phyloP scores from a whole-genome alignment of 331 rosid species.

The Stylosanthes scabra region DNA sequence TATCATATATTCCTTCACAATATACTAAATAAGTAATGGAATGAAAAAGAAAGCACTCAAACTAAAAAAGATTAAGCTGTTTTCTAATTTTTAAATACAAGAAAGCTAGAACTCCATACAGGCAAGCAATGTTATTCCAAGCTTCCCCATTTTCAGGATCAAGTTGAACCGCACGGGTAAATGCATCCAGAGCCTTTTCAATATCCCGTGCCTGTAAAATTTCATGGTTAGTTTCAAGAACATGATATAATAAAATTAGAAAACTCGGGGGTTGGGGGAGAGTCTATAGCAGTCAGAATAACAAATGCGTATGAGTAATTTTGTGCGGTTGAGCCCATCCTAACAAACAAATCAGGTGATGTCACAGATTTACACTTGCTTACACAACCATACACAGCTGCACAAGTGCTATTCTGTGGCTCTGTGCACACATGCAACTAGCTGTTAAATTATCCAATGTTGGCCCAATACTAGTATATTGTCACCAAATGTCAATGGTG shows the following conservation, averaged over 20 bases:
- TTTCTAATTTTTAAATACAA: constrained; percentile 18
- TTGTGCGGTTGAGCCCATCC: constrained; percentile 1
- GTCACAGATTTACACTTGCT: constrained; percentile 19
- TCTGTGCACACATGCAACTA: background rate
- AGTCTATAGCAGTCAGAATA: constrained; percentile 18
- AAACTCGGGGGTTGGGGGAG: background rate
- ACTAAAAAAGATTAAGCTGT: background rate
- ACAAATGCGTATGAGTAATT: constrained; percentile 9
- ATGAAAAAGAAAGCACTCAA: too few relatives aligned
- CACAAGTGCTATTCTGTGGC: constrained; percentile 10
- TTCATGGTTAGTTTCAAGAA: constrained; percentile 36
- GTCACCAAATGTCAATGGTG: constrained; percentile 1
- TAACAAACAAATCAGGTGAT: constrained; percentile 27
- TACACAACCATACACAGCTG: constrained; percentile 11
- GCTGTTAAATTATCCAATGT: constrained; percentile 6
- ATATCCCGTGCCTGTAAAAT: constrained; percentile 81
- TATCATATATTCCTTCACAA: too few relatives aligned
- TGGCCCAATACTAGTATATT: constrained; percentile 8
- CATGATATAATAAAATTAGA: constrained; percentile 17
- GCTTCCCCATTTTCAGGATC: constrained; percentile 99
- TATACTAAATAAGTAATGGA: too few relatives aligned
- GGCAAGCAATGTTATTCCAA: constrained; percentile 98
- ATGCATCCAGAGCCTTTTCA: constrained; percentile 94
- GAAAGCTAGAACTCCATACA: constrained; percentile 61
- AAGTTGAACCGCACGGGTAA: constrained; percentile 96